phyloP scores from a whole-genome alignment of 1,139 yeast species.

The Petasospora fabianii region DNA sequence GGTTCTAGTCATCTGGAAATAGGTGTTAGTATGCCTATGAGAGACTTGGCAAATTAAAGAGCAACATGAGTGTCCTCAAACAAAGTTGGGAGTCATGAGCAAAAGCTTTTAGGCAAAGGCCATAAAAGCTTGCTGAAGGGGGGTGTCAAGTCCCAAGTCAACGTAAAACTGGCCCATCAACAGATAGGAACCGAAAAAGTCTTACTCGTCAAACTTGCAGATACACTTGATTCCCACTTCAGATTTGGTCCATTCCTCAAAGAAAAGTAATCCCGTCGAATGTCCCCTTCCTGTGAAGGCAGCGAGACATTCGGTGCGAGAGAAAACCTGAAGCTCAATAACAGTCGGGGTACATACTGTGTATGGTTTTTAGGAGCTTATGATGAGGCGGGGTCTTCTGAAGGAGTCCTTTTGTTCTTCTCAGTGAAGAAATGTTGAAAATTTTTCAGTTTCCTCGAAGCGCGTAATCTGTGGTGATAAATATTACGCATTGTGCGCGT shows the following conservation, averaged over 20 bases:
- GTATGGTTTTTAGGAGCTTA: neutral
- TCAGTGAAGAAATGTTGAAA: too few relatives aligned
- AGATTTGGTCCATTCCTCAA: conserved; percentile 11
- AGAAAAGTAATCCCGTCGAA: conserved; percentile 5
- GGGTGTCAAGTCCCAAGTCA: conserved; percentile 33
- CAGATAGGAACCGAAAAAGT: conserved; percentile 14
- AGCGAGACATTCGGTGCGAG: conserved; percentile 10
- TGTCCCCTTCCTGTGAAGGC: neutral
- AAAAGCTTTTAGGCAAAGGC: conserved; percentile 6
- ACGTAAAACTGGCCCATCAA: conserved; percentile 20
- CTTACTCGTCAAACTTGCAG: conserved; percentile 15
- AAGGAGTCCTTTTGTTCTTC: too few relatives aligned
- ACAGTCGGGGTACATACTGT: conserved; percentile 5
- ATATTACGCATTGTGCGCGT: too few relatives aligned
- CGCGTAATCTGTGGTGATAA: neutral
- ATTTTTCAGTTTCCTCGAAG: conserved; percentile 1
- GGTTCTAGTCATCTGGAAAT: conserved; percentile 76
- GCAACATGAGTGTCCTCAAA: conserved; percentile 42
- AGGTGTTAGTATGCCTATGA: conserved; percentile 6
- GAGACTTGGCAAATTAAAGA: conserved; percentile 13
- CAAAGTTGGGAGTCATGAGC: conserved; percentile 38
- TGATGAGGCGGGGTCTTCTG: too few relatives aligned
- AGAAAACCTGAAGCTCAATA: conserved; percentile 19
- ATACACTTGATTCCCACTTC: conserved; percentile 27
- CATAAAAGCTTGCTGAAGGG: conserved; percentile 24